Evolutionary conservation across 2,329 filamentous ascomycete species (phyloP).

Genomic region (Domatiomyces globalis): DNA sequence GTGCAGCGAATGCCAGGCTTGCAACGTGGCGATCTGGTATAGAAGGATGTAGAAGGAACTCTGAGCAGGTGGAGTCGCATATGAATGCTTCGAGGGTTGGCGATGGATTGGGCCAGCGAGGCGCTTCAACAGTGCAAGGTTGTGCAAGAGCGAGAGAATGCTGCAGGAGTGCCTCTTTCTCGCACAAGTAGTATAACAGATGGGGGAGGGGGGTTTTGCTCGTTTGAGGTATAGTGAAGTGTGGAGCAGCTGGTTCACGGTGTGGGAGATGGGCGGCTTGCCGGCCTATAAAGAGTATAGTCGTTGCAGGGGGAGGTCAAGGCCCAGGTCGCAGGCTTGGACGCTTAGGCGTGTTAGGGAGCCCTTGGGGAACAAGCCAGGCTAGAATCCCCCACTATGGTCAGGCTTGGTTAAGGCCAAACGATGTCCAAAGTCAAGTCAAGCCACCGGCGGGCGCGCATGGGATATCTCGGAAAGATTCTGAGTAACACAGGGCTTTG

Average conservation of each 20-base stretch:
- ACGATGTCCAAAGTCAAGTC: neutral
- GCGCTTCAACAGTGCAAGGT: neutral
- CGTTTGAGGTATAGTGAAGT: neutral
- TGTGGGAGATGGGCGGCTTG: conserved; percentile 5
- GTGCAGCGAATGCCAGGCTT: neutral
- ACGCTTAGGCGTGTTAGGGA: too few relatives aligned
- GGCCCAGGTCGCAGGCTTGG: conserved; percentile 5
- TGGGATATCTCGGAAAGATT: neutral
- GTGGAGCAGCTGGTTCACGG: conserved; percentile 4
- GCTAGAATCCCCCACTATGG: neutral
- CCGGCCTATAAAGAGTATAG: conserved; percentile 4
- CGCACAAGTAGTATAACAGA: neutral
- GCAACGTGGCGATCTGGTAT: conserved; percentile 4
- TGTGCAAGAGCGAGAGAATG: neutral
- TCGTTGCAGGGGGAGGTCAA: neutral
- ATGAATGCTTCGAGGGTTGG: neutral
- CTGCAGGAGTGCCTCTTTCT: neutral
- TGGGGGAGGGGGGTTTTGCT: neutral
- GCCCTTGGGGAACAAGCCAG: neutral
- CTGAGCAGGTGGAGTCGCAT: conserved; percentile 1
- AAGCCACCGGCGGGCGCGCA: neutral
- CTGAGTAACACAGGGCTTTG: neutral
- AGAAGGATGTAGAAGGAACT: conserved; percentile 3
- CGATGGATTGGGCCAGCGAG: neutral
- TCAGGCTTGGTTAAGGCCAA: neutral